Conservation (phyloP, 2,329 filamentous ascomycete species). For the Exutisphaerella laricina region DNA sequence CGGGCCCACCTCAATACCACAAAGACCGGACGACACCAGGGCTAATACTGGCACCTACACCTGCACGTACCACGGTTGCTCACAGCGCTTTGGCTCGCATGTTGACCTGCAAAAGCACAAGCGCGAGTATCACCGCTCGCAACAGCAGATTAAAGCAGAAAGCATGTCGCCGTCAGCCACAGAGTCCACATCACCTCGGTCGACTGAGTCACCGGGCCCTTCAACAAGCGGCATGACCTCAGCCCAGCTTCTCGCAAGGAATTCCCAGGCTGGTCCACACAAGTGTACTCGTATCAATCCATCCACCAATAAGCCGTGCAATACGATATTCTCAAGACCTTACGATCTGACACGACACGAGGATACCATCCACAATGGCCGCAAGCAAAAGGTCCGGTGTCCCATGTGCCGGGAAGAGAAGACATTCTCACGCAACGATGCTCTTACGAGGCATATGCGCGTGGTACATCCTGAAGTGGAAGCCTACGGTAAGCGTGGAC, state of each 20-base stretch:
- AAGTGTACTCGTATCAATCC: slow-evolving; percentile 90
- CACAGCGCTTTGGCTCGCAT: slow-evolving; percentile 80
- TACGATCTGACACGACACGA: slow-evolving; percentile 97
- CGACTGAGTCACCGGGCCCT: slow-evolving; percentile 29
- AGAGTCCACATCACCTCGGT: slow-evolving; percentile 27
- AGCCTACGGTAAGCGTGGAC: slow-evolving; percentile 61
- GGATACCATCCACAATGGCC: slow-evolving; percentile 92
- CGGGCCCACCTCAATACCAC: slow-evolving; percentile 22
- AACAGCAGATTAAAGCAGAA: slow-evolving; percentile 40
- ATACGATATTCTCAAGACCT: slow-evolving; percentile 86
- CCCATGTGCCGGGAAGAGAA: slow-evolving; percentile 92
- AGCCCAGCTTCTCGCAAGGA: slow-evolving; percentile 55
- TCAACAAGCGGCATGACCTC: slow-evolving; percentile 45
- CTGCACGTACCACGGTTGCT: slow-evolving; percentile 91
- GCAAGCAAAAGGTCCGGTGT: slow-evolving; percentile 92
- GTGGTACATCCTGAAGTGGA: slow-evolving; percentile 89
- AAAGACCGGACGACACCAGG: slow-evolving; percentile 57
- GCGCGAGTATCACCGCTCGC: slow-evolving; percentile 78
- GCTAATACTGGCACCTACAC: slow-evolving; percentile 88
- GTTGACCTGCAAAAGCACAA: slow-evolving; percentile 90
- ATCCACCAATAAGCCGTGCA: slow-evolving; percentile 90
- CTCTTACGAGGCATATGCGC: slow-evolving; percentile 86
- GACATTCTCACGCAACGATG: slow-evolving; percentile 93
- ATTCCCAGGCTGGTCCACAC: slow-evolving; percentile 89
- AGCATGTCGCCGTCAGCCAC: slow-evolving; percentile 36